phyloP scores from a whole-genome alignment of 371 early-diverging fungal genomes.

The Mucor mucedo region DNA sequence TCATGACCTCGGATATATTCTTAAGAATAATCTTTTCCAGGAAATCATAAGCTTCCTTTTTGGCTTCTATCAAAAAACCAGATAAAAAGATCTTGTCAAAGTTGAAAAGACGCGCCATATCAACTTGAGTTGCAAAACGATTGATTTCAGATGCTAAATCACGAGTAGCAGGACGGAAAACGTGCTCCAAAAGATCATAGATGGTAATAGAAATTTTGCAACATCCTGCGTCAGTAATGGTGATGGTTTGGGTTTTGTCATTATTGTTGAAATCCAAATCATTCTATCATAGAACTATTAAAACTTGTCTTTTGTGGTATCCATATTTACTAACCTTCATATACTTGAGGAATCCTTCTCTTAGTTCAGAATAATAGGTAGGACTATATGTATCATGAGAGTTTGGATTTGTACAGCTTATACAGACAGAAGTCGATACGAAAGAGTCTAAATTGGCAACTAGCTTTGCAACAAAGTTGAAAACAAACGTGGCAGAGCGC shows the following conservation, averaged over 20 bases:
- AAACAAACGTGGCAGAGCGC: constrained; percentile 7
- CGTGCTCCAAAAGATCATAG: constrained; percentile 15
- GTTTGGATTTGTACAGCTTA: not conserved
- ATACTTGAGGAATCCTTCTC: constrained; percentile 1
- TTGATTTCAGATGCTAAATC: constrained; percentile 10
- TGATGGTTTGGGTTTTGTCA: constrained; percentile 4
- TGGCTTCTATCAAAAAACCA: constrained; percentile 6
- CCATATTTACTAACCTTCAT: not conserved
- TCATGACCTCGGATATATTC: constrained; percentile 8
- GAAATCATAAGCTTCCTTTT: constrained; percentile 1
- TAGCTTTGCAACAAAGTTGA: constrained; percentile 12
- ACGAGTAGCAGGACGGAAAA: constrained; percentile 9
- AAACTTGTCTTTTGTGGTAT: no score
- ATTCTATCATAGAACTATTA: not conserved
- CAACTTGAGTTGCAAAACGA: constrained; percentile 9
- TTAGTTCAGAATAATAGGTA: not conserved
- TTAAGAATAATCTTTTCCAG: constrained; percentile 5
- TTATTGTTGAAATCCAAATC: constrained; percentile 9
- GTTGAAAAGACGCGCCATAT: not conserved
- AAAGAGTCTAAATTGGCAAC: constrained; percentile 6
- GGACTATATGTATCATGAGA: not conserved
- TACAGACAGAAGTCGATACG: not conserved
- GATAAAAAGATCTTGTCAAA: constrained; percentile 20
- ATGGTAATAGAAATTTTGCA: constrained; percentile 11
- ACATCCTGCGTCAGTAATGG: not conserved